Conservation (phyloP, 441 rosid genomes). For the Hura crepitans region DNA sequence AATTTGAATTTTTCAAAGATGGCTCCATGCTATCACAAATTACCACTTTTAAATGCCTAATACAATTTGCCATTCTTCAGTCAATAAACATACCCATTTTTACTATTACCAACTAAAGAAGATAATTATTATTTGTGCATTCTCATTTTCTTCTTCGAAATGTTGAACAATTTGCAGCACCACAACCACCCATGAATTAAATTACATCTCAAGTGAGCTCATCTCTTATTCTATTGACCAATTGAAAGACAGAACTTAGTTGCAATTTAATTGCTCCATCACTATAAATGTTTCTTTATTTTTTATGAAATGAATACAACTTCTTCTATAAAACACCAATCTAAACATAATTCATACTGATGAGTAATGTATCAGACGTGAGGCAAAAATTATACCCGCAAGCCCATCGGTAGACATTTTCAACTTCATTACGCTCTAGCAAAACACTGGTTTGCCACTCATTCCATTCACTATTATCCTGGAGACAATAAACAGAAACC, state of each 20-base stretch:
- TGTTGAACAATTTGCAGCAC: not conserved
- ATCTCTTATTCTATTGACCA: not conserved
- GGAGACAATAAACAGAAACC: slow-evolving; percentile 19
- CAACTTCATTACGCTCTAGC: slow-evolving; percentile 79
- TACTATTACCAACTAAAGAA: not conserved
- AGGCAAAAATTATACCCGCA: slow-evolving; percentile 64
- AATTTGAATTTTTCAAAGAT: not conserved
- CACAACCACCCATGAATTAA: not conserved
- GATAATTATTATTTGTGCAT: not conserved
- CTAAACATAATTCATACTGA: not conserved
- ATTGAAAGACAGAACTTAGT: not conserved
- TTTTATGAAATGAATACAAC: not conserved
- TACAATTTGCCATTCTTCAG: not conserved
- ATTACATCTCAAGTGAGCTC: not conserved
- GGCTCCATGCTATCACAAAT: not conserved
- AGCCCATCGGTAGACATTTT: slow-evolving; percentile 91
- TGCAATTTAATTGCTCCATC: not conserved
- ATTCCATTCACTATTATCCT: slow-evolving; percentile 85
- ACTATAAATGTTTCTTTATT: not conserved
- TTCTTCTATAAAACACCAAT: slow-evolving; percentile 1
- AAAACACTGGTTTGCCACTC: slow-evolving; percentile 72
- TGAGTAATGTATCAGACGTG: slow-evolving; percentile 14
- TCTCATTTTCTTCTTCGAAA: not conserved
- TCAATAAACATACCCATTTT: not conserved
- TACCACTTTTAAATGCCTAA: not conserved